Base-by-base conservation (phyloP, 768 basidiomycete species). In the Sarcomyxa edulis region DNA sequence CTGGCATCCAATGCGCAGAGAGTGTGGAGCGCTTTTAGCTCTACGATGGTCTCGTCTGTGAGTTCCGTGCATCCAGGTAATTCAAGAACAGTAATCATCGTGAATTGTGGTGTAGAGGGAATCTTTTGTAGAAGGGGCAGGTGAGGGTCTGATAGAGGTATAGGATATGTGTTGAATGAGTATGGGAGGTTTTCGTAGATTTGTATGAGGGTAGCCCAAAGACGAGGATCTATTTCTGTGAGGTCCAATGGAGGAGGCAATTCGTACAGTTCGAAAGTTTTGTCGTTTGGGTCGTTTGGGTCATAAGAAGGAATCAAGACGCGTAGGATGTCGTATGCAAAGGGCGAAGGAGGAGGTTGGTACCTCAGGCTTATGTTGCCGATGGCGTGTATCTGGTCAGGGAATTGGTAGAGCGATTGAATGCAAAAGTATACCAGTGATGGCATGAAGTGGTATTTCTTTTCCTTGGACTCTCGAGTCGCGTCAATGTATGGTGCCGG, bases 1-100 rank as follows among this genome's bases (percentile, higher is more conserved):
- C 77, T 78, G 15, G 73, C 70, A 53, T 89, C 84, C n/a, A 89
- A 61, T 0, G 79, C 86, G 28, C 60, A 50, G 14, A 89, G 63
- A 5, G 66, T 62, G 47, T 73, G 74, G 5, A 89, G 66, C 7
- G 56, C 47, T 20, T 67, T 70, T 20, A 88, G 62, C 7, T 59
- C 52, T 27, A 66, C 40, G 18, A 85, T 64, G 32, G 69, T 72
- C 18, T 70, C 58, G 54, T 89, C 86, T 19, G 66, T 73, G 1
- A 89, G 62, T n/a, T 72, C 62, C 8, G 42, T 38, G 46, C 81
- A 81, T 5, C 65, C 55, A 3, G 74, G 67, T 7, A 89, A 61
- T 32, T 82, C 68, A 16, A 90, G 55, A 8, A 84, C 53, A 5
- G 84, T 82, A 37, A 88, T 44, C 22, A 89, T 65, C 3, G 82